Evolutionary conservation across 768 basidiomycete species (phyloP).

Genomic region (Naganishia randhawae): DNA sequence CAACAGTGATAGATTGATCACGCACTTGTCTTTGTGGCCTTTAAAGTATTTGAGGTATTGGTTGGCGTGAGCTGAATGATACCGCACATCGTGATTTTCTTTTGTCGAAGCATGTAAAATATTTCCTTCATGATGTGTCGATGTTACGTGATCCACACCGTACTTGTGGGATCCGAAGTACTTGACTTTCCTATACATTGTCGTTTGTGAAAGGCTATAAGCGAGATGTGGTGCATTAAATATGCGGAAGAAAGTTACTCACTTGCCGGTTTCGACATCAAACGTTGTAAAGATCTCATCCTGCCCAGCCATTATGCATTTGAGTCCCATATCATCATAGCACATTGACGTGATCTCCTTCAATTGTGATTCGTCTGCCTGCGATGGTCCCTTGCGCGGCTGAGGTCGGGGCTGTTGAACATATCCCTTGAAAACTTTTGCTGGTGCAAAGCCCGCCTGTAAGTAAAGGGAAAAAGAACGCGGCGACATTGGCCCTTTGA

Average conservation of each 20-base stretch:
- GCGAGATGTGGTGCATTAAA: slow-evolving; percentile 5
- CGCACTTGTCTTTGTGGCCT: slow-evolving; percentile 73
- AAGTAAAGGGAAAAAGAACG: too few relatives aligned
- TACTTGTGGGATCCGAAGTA: slow-evolving; percentile 91
- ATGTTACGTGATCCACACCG: slow-evolving; percentile 87
- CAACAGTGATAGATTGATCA: not conserved
- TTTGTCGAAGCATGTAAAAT: slow-evolving; percentile 91
- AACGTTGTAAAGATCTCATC: slow-evolving; percentile 90
- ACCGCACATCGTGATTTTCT: slow-evolving; percentile 88
- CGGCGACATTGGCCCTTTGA: too few relatives aligned
- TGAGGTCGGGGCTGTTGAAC: slow-evolving; percentile 62
- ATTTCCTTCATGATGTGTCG: slow-evolving; percentile 82
- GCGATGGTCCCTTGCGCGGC: slow-evolving; percentile 32
- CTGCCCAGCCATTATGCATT: slow-evolving; percentile 77
- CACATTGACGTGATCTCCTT: slow-evolving; percentile 68
- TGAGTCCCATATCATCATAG: slow-evolving; percentile 88
- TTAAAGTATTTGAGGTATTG: slow-evolving; percentile 93
- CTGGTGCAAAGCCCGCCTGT: slow-evolving; percentile 74
- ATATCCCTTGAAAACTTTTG: slow-evolving; percentile 78
- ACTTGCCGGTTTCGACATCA: slow-evolving; percentile 86
- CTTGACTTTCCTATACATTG: slow-evolving; percentile 59
- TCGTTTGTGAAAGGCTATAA: slow-evolving; percentile 15
- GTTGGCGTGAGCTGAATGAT: slow-evolving; percentile 93
- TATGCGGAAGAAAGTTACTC: slow-evolving; percentile 55
- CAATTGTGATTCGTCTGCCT: slow-evolving; percentile 45